A percentile compares a stretch with the other conserved stretches of the same genome.
phyloP scores from a whole-genome alignment of 768 basidiomycete genomes.

The Kockovaella imperatae region DNA sequence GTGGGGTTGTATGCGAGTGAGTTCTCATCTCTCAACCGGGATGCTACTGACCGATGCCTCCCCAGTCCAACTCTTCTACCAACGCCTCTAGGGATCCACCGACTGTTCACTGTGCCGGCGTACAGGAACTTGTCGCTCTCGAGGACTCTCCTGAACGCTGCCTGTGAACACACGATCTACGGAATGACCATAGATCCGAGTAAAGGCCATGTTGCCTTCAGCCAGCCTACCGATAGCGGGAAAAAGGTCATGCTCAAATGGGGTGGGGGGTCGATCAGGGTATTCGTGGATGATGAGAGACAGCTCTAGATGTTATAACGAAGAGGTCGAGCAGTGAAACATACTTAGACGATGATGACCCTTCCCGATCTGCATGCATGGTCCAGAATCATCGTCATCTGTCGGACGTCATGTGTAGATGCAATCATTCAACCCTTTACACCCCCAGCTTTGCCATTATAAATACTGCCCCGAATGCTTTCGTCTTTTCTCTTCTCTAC shows the following conservation, averaged over 20 bases:
- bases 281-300: slow-evolving; percentile 43
- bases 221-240: slow-evolving; percentile 41
- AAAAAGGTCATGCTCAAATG: slow-evolving; percentile 35
- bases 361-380: no score
- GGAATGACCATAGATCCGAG: slow-evolving; percentile 26
- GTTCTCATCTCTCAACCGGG: slow-evolving; percentile 2
- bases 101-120: slow-evolving; percentile 36
- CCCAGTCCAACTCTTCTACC: slow-evolving; percentile 29
- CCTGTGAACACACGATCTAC: slow-evolving; percentile 33
- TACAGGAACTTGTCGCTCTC: slow-evolving; percentile 31
- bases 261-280: slow-evolving; percentile 36
- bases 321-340: not conserved
- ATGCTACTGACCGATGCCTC: not conserved
- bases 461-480: no score
- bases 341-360: not conserved
- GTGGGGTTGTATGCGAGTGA: slow-evolving; percentile 40
- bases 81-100: slow-evolving; percentile 40
- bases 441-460: no score
- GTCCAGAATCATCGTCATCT: no score
- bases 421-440: no score
- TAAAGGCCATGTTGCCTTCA: slow-evolving; percentile 38
- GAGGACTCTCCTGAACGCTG: slow-evolving; percentile 22
- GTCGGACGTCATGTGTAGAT: no score
- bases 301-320: slow-evolving; percentile 28
- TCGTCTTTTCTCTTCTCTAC: no score